Evolutionary conservation across 805 yeast species (phyloP).

Genomic region (Pichia rugopelliculosa): DNA sequence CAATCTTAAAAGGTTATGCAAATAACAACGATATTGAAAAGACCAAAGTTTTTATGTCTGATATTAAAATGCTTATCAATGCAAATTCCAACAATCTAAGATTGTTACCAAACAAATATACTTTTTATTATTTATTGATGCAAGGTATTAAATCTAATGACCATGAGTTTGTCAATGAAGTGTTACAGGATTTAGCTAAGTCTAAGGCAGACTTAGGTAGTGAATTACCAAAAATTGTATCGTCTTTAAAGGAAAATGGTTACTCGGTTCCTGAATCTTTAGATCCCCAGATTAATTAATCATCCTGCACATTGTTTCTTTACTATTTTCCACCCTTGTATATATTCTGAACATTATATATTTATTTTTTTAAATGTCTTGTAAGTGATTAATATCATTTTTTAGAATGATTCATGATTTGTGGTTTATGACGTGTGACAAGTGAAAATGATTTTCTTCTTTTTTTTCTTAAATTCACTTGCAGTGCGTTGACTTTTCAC

Average conservation of each 20-base stretch:
- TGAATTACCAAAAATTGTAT: constrained; percentile 33
- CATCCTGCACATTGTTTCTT: background rate
- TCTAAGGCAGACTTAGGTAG: constrained; percentile 31
- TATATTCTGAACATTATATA: background rate
- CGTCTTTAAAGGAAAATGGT: constrained; percentile 15
- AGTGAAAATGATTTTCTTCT: too few relatives aligned
- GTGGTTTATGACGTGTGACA: too few relatives aligned
- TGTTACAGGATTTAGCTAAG: constrained; percentile 33
- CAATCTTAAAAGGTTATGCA: constrained; percentile 44
- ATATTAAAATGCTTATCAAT: constrained; percentile 22
- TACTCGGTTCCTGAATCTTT: constrained; percentile 15
- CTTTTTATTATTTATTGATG: constrained; percentile 40
- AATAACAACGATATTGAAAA: constrained; percentile 26
- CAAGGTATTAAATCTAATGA: constrained; percentile 32
- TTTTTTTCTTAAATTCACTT: too few relatives aligned
- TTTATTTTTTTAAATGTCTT: background rate
- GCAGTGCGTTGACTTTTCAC: too few relatives aligned
- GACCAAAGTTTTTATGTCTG: constrained; percentile 35
- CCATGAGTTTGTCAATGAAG: constrained; percentile 26
- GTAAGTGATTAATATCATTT: too few relatives aligned
- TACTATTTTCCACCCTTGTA: background rate
- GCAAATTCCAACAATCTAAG: constrained; percentile 15
- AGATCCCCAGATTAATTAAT: background rate
- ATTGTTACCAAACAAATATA: constrained; percentile 38
- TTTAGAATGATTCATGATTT: too few relatives aligned